phyloP scores from a whole-genome alignment of 495 filamentous ascomycete genomes.

The Polyplosphaeria fusca region DNA sequence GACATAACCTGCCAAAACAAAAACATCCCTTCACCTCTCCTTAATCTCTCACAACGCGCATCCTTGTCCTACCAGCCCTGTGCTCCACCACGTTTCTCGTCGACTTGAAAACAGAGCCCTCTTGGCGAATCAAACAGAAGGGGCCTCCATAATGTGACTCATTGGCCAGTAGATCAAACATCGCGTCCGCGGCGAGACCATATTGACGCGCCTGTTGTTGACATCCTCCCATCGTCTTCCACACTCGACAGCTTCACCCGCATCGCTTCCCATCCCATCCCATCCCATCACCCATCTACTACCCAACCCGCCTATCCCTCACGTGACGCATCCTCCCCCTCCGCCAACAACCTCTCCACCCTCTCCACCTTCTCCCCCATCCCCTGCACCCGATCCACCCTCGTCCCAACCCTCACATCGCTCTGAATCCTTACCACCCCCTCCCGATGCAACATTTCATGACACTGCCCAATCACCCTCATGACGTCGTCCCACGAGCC shows the following conservation, averaged over 20 bases:
- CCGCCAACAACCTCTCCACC: constrained; percentile 55
- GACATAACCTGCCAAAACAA: constrained; percentile 3
- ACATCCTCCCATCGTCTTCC: not conserved
- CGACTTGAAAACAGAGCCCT: not conserved
- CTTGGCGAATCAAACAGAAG: constrained; percentile 1
- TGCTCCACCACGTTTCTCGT: not conserved
- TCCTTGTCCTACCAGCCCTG: not conserved
- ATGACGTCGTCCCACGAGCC: constrained; percentile 90
- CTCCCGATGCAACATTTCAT: constrained; percentile 74
- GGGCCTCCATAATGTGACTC: not conserved
- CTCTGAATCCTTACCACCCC: constrained; percentile 82
- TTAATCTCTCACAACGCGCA: constrained; percentile 24
- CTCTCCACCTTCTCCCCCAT: constrained; percentile 65
- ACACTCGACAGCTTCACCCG: constrained; percentile 44
- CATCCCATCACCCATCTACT: constrained; percentile 65
- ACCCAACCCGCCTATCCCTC: constrained; percentile 44
- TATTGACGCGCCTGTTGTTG: not conserved
- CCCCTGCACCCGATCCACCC: constrained; percentile 67
- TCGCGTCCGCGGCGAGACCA: constrained; percentile 1
- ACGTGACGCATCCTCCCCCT: constrained; percentile 35
- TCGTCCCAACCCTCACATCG: constrained; percentile 81
- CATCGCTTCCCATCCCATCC: constrained; percentile 57
- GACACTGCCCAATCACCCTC: constrained; percentile 82
- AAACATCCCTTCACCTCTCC: constrained; percentile 1
- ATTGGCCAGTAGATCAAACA: constrained; percentile 7